These are phyloP conservation scores for Symbiodinium pilosum DNA, from an alignment of 73 alveolate genomes.

Conservation along the genomic window DNA sequence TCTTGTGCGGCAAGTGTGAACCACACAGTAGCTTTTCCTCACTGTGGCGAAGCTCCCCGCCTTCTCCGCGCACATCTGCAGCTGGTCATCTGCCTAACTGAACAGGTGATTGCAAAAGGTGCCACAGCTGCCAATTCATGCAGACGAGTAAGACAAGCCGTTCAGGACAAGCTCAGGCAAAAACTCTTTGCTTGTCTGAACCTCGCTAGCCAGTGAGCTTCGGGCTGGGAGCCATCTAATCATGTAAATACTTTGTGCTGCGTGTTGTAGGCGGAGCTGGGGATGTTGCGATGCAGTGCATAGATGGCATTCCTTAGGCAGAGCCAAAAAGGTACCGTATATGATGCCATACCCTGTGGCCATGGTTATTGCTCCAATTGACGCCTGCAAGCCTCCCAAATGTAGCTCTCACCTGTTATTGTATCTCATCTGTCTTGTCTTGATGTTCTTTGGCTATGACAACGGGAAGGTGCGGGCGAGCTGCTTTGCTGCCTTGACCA, in stretches of 20 bases:
- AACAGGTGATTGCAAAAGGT: too few relatives aligned
- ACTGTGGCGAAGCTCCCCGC: not conserved
- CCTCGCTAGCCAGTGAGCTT: not conserved
- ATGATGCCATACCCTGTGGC: too few relatives aligned
- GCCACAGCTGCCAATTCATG: too few relatives aligned
- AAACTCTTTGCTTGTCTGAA: constrained; percentile 20
- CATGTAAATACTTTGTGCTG: not conserved
- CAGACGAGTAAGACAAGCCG: too few relatives aligned
- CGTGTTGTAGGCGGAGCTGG: not conserved
- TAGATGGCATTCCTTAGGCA: constrained; percentile 74
- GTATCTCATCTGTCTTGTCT: too few relatives aligned
- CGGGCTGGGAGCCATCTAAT: not conserved
- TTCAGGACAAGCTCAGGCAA: not conserved
- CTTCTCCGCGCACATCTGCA: constrained; percentile 82
- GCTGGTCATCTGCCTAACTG: constrained; percentile 52
- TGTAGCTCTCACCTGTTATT: too few relatives aligned
- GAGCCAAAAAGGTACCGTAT: too few relatives aligned
- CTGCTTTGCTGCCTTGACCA: constrained; percentile 74
- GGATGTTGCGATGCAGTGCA: constrained; percentile 61
- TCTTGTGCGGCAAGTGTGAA: too few relatives aligned
- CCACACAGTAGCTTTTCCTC: too few relatives aligned
- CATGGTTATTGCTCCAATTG: too few relatives aligned
- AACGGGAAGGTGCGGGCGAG: not conserved
- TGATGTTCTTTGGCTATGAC: too few relatives aligned
- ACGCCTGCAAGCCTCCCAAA: too few relatives aligned